Evolutionary conservation across 2,329 filamentous ascomycete genomes (phyloP), one percentile per base, ranked within the genome.

Genomic region (Fusarium hainanense): DNA sequence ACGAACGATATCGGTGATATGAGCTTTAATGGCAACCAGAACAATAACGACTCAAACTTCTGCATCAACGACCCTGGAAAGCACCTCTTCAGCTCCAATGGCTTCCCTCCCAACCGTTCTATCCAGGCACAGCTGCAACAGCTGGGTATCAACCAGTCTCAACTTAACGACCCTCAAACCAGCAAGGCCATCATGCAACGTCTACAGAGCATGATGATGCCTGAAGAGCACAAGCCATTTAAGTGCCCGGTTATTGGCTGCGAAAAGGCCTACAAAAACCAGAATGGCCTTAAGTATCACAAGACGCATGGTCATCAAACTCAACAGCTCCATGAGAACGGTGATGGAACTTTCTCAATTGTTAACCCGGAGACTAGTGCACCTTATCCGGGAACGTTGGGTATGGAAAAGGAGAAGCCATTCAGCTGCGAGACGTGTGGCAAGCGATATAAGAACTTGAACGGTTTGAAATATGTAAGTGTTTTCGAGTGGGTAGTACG

Each of bases 331-430:
- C 94, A 98, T 77, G 94, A 98, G 79, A 99, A 99, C 75, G 92
- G 93, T 18, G 96, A 99, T 76, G 96, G 96, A 54, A 98, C 96
- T 4, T 98, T 97, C 78, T 98, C 95, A 0, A 99, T 99, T 72
- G 95, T 99, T 54, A 97, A 99, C 75, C 96, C 96, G 0, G 93
- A 97, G 77, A 98, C 96, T 0, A 96, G 93, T 28, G 89, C 93
- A 2, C 96, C 96, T 0, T 99, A 98, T 71, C 96, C 96, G 0
- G 96, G 96, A 32, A 98, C 96, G 2, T 85, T 97, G 37, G 96
- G 96, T n/a, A 99, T 99, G 96, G 96, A 99, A 82, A 99, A 98
- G 80, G 95, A 98, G 84, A 99, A 99, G 84, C 96, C 96, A 4
- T 98, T 98, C 79, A 94, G 94, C 77, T 99, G 96, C 80, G 94